Base-by-base conservation (phyloP, 805 yeast genomes). In the Hanseniaspora nectarophila region DNA sequence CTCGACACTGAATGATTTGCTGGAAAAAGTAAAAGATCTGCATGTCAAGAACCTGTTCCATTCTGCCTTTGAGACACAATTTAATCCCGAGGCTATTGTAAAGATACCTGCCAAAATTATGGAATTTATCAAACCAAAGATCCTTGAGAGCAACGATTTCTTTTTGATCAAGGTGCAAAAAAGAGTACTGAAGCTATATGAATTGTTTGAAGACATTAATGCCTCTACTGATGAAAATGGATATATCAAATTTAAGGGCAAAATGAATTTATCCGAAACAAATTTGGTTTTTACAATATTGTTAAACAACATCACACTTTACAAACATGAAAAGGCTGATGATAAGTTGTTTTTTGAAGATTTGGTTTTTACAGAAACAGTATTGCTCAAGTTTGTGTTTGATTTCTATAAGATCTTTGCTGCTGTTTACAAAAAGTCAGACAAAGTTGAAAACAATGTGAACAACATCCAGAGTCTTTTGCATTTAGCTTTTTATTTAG, bases 11-110 rank as follows among this genome's bases (percentile, higher is more conserved):
- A 53, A 43, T 38, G 31, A 8, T 15, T 20, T 53, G 12, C 16
- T 53, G 4, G 40, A 47, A 37, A 46, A 46, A 32, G 52, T 46
- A 16, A 53, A 46, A 12, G 49, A 53, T 8, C 15, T 47, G 2
- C 46, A 29, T 31, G 34, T 43, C 5, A 24, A 43, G 28, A 43
- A 32, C 16, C 40, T 46, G n/a, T 53, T 53, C 23, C 31, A 53
- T 24, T 33, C 40, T n/a, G 52, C 33, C 6, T 31, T 26, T 3
- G 20, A 18, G 9, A 13, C 13, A 5, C 21, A 34, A 10, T 10
- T 23, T 18, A n/a, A 3, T 13, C 9, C 33, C 3, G 45, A 43
- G 37, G 35, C 9, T 5, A 23, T 46, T 21, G 6, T 42, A 15
- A 53, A 47, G 26, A 43, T 47, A 23, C 43, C 55, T 13, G 13